Percentiles rank a stretch among this genome's conserved stretches.
Evolutionary conservation across 257 asterid species (phyloP).

Genomic region (Nicotiana noctiflora): DNA sequence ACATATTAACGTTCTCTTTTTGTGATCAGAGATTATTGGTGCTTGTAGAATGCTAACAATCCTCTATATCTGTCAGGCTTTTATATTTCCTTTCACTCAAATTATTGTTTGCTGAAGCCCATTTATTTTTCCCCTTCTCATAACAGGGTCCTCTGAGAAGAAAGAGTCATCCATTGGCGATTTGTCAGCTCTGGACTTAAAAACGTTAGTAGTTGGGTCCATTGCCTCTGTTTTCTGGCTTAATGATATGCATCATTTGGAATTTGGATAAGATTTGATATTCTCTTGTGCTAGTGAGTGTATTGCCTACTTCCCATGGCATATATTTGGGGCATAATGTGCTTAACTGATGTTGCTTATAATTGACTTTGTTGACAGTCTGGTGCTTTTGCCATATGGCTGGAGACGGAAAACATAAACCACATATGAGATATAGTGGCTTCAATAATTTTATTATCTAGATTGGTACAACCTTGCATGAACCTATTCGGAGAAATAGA

Average conservation of each 20-base stretch:
- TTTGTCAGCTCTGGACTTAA: constrained; percentile 67
- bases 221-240: background rate
- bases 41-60: background rate
- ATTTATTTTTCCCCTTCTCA: constrained; percentile 1
- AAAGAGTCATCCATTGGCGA: constrained; percentile 54
- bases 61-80: background rate
- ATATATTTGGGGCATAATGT: background rate
- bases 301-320: background rate
- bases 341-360: background rate
- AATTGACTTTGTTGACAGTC: background rate
- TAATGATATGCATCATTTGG: background rate
- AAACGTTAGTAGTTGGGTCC: constrained; percentile 37
- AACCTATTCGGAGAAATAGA: background rate
- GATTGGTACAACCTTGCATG: background rate
- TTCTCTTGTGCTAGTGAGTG: background rate
- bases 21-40: background rate
- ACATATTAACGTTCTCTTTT: background rate
- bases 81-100: background rate
- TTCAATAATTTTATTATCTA: background rate
- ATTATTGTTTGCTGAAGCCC: background rate
- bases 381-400: background rate
- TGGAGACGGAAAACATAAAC: background rate
- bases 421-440: background rate
- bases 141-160: constrained; percentile 65
- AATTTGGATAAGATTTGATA: background rate